Conservation (phyloP, 352 stramenopile genomes). For the Globisporangium spinosum region DNA sequence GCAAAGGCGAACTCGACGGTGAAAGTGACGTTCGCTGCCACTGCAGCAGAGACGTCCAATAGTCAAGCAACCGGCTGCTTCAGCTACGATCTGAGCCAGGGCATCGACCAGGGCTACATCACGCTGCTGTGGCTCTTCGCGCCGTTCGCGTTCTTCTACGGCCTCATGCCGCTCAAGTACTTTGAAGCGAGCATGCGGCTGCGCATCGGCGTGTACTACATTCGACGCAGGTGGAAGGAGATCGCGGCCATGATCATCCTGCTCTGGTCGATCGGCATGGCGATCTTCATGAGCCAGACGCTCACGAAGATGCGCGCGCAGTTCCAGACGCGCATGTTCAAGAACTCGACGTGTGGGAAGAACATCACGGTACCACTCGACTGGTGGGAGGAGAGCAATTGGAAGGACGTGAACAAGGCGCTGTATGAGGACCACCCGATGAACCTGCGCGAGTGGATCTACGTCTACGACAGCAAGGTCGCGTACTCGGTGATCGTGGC, state of each 20-base stretch:
- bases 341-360: constrained; percentile 39
- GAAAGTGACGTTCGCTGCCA: constrained; percentile 5
- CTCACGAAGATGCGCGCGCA: constrained; percentile 41
- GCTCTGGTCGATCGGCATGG: constrained; percentile 57
- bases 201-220: constrained; percentile 69
- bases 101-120: constrained; percentile 30
- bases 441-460: constrained; percentile 54
- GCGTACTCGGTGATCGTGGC: constrained; percentile 62
- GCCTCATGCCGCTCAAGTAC: constrained; percentile 61
- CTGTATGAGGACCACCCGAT: constrained; percentile 26
- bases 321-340: constrained; percentile 34
- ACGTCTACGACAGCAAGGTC: constrained; percentile 63
- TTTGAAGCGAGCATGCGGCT: constrained; percentile 65
- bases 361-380: constrained; percentile 34
- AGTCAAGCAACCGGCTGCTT: constrained; percentile 23
- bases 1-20: not conserved
- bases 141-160: constrained; percentile 56
- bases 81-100: constrained; percentile 24
- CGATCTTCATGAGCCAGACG: constrained; percentile 62
- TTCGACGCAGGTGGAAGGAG: constrained; percentile 70
- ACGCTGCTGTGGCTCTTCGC: constrained; percentile 58
- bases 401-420: constrained; percentile 21
- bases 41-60: not conserved
- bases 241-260: constrained; percentile 63
- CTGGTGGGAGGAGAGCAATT: constrained; percentile 50